Percentiles rank a stretch among this genome's conserved stretches.
Evolutionary conservation across 495 filamentous ascomycete genomes (phyloP).

Genomic region (Jackrogersella multiformis): DNA sequence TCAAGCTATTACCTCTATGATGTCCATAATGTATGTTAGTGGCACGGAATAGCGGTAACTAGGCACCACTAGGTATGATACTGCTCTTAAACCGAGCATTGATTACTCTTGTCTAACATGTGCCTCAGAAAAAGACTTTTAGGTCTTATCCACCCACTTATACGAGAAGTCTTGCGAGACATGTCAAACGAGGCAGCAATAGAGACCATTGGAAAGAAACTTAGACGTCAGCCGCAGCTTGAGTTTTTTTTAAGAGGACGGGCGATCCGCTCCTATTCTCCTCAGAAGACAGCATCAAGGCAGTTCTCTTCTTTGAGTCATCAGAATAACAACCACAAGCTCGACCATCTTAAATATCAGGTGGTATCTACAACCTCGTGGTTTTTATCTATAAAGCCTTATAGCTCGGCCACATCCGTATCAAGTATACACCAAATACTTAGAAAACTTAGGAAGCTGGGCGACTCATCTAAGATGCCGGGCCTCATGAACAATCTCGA

Average conservation of each 20-base stretch:
- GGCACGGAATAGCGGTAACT: too few relatives aligned
- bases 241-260: conserved; percentile 5
- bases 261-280: neutral
- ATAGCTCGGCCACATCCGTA: conserved; percentile 22
- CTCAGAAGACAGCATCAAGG: neutral
- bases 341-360: neutral
- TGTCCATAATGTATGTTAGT: too few relatives aligned
- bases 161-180: neutral
- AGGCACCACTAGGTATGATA: too few relatives aligned
- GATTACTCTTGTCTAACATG: too few relatives aligned
- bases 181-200: conserved; percentile 23
- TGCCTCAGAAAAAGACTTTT: neutral
- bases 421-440: conserved; percentile 31
- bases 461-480: conserved; percentile 10
- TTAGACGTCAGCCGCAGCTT: neutral
- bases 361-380: neutral
- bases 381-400: neutral
- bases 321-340: neutral
- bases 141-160: neutral
- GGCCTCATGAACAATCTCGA: conserved; percentile 44
- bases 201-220: conserved; percentile 9
- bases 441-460: conserved; percentile 1
- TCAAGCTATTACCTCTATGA: too few relatives aligned
- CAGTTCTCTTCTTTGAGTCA: neutral
- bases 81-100: too few relatives aligned